Evolutionary conservation across 345 rosid genomes (phyloP).

Genomic region (Linum usitatissimum): DNA sequence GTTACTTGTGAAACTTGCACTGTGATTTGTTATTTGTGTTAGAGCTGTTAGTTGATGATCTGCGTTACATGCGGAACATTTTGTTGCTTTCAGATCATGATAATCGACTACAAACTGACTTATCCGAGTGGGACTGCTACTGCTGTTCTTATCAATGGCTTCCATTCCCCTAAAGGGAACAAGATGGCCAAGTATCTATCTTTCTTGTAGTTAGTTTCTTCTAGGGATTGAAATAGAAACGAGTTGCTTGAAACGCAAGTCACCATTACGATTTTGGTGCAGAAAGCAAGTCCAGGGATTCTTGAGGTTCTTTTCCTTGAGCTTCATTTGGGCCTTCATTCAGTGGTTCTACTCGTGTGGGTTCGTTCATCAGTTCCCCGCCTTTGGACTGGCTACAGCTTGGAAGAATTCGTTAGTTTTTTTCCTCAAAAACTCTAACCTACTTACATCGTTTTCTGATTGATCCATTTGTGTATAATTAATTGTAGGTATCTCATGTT

Average conservation of each 20-base stretch:
- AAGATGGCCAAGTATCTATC: conserved; percentile 53
- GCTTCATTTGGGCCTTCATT: conserved; percentile 79
- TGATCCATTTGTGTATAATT: too few relatives aligned
- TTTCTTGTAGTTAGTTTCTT: conserved; percentile 2
- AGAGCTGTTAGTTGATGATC: too few relatives aligned
- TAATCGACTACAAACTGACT: conserved; percentile 61
- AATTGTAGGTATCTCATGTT: too few relatives aligned
- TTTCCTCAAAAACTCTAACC: too few relatives aligned
- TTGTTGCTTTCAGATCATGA: conserved; percentile 54
- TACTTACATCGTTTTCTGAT: conserved; percentile 4
- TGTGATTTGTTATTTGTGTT: too few relatives aligned
- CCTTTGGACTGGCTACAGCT: conserved; percentile 70
- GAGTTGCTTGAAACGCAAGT: background rate
- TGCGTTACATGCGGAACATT: conserved; percentile 6
- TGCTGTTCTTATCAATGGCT: conserved; percentile 81
- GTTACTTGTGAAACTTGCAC: too few relatives aligned
- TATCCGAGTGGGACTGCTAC: conserved; percentile 97
- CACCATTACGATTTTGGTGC: conserved; percentile 6
- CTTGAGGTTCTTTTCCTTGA: conserved; percentile 45
- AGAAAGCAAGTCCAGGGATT: conserved; percentile 79
- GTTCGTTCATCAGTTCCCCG: conserved; percentile 37
- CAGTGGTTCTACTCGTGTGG: conserved; percentile 83
- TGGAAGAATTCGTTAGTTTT: conserved; percentile 60
- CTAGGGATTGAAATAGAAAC: background rate
- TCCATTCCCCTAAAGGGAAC: conserved; percentile 70